Base-by-base conservation (phyloP, 1,284 basidiomycete species). In the Rugiboletus extremiorientalis region DNA sequence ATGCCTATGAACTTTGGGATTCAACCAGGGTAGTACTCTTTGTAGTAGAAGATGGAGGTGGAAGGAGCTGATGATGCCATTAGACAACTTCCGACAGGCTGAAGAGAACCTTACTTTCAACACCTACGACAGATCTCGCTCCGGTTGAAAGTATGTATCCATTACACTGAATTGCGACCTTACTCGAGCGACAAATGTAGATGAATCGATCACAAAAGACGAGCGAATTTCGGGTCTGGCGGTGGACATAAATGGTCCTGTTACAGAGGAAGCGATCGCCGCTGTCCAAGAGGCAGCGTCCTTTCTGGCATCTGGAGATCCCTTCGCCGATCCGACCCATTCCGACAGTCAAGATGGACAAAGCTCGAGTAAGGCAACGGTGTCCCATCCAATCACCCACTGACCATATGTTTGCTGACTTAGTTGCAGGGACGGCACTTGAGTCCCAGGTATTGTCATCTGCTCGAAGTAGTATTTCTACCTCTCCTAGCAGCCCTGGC, bases 401-500 rank as follows among this genome's bases (percentile, higher is more conserved):
- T 42, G 41, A 42, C 11, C 10, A 4, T 27, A 18, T 16, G 16
- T 20, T 2, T 6, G 27, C 15, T 42, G 27, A 11, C 23, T 18
- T 25, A 27, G 41, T 16, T 18, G 25, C 22, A 25, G 9, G 22
- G 16, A 18, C 45, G 18, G 6, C 10, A 16, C 7, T 2, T 7
- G 46, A 48, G 25, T 8, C 46, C 27, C 28, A 31, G 11, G 6
- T 22, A 12, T 15, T 44, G 20, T n/a, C 42, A 14, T 44, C 42
- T 44, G 7, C 42, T 11, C 42, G 42, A 28, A 28, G 42, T 28
- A 44, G 42, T 5, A 9, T 46, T 46, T 22, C 30, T 47, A 47
- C 63, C 11, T 52, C 52, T 3, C 54, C 52, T 18, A 46, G n/a
- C 30, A 65, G 63, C 23, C 48, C 55, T 22, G 15, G 36, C 9